A percentile compares a stretch with the other conserved stretches of the same genome.
Conservation (phyloP, 2,329 filamentous ascomycete genomes). For the Apiospora aurea region DNA sequence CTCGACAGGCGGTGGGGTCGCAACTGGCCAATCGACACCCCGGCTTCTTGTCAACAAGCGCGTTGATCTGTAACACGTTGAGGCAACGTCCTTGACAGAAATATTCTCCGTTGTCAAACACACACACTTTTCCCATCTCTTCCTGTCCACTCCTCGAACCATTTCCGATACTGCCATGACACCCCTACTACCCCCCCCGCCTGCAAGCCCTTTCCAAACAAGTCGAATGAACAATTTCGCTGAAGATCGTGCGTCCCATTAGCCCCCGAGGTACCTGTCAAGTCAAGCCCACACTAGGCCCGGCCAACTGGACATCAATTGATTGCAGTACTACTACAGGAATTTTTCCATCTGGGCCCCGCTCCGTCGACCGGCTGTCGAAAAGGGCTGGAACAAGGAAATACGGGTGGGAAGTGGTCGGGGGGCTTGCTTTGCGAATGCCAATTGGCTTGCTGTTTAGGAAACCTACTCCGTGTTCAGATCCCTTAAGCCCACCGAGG, state of each 20-base stretch:
- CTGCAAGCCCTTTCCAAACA: conserved; percentile 24
- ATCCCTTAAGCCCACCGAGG: not conserved
- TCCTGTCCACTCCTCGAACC: conserved; percentile 41
- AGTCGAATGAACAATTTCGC: not conserved
- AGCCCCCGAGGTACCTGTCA: conserved; percentile 1
- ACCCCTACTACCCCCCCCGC: conserved; percentile 27
- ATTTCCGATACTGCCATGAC: conserved; percentile 36
- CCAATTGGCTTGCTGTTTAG: conserved; percentile 8
- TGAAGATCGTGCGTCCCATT: conserved; percentile 10
- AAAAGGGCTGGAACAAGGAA: not conserved
- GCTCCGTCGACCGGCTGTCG: conserved; percentile 18
- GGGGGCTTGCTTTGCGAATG: not conserved
- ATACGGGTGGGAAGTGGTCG: not conserved
- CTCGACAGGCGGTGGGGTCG: conserved; percentile 1
- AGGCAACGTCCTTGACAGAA: conserved; percentile 46
- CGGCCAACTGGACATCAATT: conserved; percentile 10
- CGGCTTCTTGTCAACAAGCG: conserved; percentile 16
- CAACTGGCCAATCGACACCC: conserved; percentile 17
- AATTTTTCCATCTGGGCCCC: conserved; percentile 5
- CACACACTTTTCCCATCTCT: conserved; percentile 35
- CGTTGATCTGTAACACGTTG: conserved; percentile 46
- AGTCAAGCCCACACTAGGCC: conserved; percentile 16
- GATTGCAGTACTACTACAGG: conserved; percentile 18
- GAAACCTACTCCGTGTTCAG: conserved; percentile 5
- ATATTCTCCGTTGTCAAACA: conserved; percentile 49